Base-by-base conservation (phyloP, 2,329 filamentous ascomycete genomes). In the Fusarium sp. region DNA sequence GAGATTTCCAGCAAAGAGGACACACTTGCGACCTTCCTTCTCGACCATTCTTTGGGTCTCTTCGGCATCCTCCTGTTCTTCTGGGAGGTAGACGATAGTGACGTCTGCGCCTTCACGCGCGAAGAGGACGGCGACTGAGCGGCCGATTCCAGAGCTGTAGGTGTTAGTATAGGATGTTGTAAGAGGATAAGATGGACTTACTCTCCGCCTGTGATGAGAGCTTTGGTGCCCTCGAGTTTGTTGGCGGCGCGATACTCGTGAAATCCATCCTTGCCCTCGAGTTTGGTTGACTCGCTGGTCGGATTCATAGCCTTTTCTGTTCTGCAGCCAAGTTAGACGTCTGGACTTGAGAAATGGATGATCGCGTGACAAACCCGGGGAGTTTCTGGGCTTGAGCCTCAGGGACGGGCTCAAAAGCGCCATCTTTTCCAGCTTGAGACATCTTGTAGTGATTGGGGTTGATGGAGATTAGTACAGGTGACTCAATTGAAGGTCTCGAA, bases 21-120 rank as follows among this genome's bases (percentile, higher is more conserved):
- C 74, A 43, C 83, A 87, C 48, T 79, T 73, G 37, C 77, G 75
- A 1, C 83, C 82, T 56, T 85, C 83, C 39, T 81, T 79, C 67
- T 88, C 83, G 1, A 89, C 83, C 67, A 83, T 71, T 33, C 77
- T 77, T 68, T 85, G 84, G 3, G 86, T 88, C 9, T 82, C 80
- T 50, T 87, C 76, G 1, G 87, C 87, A 56, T 89, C 87, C 20
- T 80, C 73, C 65, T 88, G 78, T 76, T 89, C 87, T 28, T 86
- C 82, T 4, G 83, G 83, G 2, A 87, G 80, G 66, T 87, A 86
- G 17, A 83, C 81, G 59, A 88, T 87, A 24, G 80, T 84, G 45
- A 87, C 78, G 65, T 88, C 83, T 15, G 86, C 84, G 3, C 87
- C 86, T 71, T 89, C 86, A 10, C 84, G 80, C 0, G 87, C 86